A percentile compares a stretch with the other conserved stretches of the same genome.
These are phyloP conservation scores for Saccharomyces mikatae DNA, from an alignment of 805 yeast genomes.

Conservation along the genomic window DNA sequence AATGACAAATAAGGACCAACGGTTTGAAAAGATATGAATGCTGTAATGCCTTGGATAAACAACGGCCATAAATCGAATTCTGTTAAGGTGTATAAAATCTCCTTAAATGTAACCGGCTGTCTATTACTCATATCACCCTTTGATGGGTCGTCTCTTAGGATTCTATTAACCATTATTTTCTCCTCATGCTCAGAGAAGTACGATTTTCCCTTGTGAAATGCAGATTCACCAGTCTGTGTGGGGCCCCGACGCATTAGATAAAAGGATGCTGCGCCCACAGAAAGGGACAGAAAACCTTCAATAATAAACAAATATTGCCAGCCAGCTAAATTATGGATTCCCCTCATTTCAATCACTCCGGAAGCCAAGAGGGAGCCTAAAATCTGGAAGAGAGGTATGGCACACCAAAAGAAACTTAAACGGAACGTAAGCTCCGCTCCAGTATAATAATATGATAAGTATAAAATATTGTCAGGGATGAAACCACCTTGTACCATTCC, in stretches of 20 bases:
- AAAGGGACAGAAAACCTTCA: conserved; percentile 51
- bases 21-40: conserved; percentile 31
- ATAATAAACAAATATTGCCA: conserved; percentile 64
- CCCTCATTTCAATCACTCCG: conserved; percentile 46
- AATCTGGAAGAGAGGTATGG: conserved; percentile 42
- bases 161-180: conserved; percentile 48
- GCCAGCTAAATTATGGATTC: conserved; percentile 38
- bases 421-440: conserved; percentile 49
- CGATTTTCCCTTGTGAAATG: conserved; percentile 32
- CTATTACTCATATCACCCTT: conserved; percentile 61
- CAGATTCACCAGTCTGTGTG: conserved; percentile 34
- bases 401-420: conserved; percentile 52
- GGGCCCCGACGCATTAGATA: conserved; percentile 50
- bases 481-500: conserved; percentile 64
- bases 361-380: conserved; percentile 42
- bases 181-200: conserved; percentile 46
- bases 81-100: conserved; percentile 32
- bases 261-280: conserved; percentile 42
- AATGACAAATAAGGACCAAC: conserved; percentile 38
- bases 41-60: conserved; percentile 39
- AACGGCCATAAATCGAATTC: conserved; percentile 54
- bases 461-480: conserved; percentile 44
- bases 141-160: conserved; percentile 55
- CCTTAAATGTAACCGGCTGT: conserved; percentile 37
- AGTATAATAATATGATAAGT: conserved; percentile 62